phyloP scores from a whole-genome alignment of 192 early-diverging fungal species.

The Coemansia sp. region DNA sequence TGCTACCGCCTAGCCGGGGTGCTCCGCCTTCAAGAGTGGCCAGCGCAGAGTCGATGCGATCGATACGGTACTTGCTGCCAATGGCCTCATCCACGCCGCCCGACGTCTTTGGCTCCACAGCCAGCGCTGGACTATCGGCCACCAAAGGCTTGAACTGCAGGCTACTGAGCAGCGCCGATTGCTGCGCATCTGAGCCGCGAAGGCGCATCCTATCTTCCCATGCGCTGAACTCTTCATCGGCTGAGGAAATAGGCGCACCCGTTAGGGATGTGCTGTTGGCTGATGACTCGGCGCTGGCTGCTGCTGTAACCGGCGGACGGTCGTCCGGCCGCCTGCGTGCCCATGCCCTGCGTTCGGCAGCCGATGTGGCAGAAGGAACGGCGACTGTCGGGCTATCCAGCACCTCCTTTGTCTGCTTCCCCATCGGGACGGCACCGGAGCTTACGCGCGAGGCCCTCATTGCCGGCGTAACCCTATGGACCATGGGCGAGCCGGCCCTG shows the following conservation, averaged over 20 bases:
- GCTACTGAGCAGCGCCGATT: neutral
- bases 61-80: constrained; percentile 19
- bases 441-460: neutral
- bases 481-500: constrained; percentile 20
- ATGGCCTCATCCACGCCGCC: constrained; percentile 27
- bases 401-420: constrained; percentile 17
- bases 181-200: neutral
- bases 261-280: neutral
- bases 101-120: constrained; percentile 35
- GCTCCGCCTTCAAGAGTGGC: constrained; percentile 39
- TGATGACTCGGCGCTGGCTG: neutral
- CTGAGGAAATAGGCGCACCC: neutral
- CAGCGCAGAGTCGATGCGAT: constrained; percentile 22
- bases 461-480: constrained; percentile 12
- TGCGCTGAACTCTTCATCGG: constrained; percentile 10
- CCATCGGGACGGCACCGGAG: neutral
- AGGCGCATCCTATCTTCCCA: constrained; percentile 34
- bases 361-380: constrained; percentile 8
- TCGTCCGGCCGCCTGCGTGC: constrained; percentile 21
- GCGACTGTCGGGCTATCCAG: constrained; percentile 25
- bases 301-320: constrained; percentile 33
- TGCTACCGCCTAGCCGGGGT: neutral
- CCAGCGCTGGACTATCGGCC: constrained; percentile 22
- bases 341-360: constrained; percentile 36
- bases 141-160: constrained; percentile 15